A percentile compares a stretch with the other conserved stretches of the same genome.
phyloP scores from a whole-genome alignment of 495 filamentous ascomycete species.

The Xylaria sp. region DNA sequence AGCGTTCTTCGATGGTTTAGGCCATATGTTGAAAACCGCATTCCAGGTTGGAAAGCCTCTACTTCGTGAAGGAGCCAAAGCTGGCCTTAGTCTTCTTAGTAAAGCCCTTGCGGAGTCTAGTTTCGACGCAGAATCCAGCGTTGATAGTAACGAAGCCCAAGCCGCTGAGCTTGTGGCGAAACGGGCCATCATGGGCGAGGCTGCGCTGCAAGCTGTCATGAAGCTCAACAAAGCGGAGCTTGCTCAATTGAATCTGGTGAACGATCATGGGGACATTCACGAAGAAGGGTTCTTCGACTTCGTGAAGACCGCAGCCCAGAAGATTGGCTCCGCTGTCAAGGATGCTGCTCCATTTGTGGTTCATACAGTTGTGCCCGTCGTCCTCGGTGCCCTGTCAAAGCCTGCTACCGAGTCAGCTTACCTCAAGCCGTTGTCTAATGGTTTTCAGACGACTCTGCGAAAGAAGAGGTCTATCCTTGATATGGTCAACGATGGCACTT shows the following conservation, averaged over 20 bases:
- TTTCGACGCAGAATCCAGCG: background rate
- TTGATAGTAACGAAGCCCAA: slow-evolving; percentile 14
- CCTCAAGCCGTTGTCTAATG: background rate
- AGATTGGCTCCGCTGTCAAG: slow-evolving; percentile 31
- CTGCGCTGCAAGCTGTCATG: slow-evolving; percentile 45
- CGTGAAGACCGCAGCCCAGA: slow-evolving; percentile 31
- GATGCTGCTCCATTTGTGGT: background rate
- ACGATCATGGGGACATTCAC: background rate
- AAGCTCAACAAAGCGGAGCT: slow-evolving; percentile 37
- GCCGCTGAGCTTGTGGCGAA: slow-evolving; percentile 33
- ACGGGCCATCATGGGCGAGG: slow-evolving; percentile 47
- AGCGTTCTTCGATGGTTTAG: slow-evolving; percentile 21
- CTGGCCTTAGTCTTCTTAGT: background rate
- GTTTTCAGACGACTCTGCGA: slow-evolving; percentile 24
- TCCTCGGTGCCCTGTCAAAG: background rate
- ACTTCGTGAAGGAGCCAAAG: slow-evolving; percentile 1
- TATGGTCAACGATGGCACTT: slow-evolving; percentile 17
- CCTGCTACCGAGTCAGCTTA: background rate
- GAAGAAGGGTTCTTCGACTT: slow-evolving; percentile 39
- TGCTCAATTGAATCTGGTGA: slow-evolving; percentile 5
- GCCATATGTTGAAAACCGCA: slow-evolving; percentile 1
- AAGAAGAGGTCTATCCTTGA: slow-evolving; percentile 3
- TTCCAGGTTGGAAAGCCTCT: background rate
- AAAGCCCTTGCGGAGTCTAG: slow-evolving; percentile 7
- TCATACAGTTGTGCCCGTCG: background rate